Conservation (phyloP, 306 rosid genomes). For the Citrullus amarus region DNA sequence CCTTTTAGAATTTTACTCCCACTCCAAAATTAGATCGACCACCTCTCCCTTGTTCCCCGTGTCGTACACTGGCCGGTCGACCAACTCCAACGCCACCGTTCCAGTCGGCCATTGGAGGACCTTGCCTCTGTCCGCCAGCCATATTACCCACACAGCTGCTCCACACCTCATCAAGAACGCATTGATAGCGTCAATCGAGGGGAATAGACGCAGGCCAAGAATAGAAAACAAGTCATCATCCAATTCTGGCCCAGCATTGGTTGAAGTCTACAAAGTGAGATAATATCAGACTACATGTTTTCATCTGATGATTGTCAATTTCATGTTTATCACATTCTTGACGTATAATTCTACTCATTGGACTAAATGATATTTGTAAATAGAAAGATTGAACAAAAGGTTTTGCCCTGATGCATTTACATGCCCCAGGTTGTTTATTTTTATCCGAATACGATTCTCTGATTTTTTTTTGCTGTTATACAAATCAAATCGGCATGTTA, state of each 20-base stretch:
- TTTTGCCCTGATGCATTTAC: not conserved
- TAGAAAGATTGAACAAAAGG: not conserved
- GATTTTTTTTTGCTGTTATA: not conserved
- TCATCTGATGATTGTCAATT: not conserved
- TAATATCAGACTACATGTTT: not conserved
- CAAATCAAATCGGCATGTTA: not conserved
- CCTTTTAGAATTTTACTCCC: not conserved
- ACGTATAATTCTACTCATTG: not conserved
- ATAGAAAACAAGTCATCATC: not conserved
- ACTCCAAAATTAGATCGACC: not conserved
- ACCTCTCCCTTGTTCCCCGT: not conserved
- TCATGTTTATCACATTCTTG: not conserved
- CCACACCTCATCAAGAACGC: not conserved
- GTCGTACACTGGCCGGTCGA: slow-evolving; percentile 1
- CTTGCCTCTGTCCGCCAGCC: not conserved
- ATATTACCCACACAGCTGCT: not conserved
- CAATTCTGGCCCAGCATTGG: not conserved
- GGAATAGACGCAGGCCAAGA: not conserved
- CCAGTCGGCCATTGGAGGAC: not conserved
- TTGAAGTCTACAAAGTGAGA: not conserved
- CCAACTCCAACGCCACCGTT: not conserved
- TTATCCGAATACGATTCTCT: not conserved
- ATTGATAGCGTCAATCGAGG: not conserved
- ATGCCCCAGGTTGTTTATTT: not conserved
- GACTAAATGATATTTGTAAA: not conserved